Percentiles rank a stretch among this genome's conserved stretches.
Evolutionary conservation across 345 rosid species (phyloP).

Genomic region (Euphorbia peplus): DNA sequence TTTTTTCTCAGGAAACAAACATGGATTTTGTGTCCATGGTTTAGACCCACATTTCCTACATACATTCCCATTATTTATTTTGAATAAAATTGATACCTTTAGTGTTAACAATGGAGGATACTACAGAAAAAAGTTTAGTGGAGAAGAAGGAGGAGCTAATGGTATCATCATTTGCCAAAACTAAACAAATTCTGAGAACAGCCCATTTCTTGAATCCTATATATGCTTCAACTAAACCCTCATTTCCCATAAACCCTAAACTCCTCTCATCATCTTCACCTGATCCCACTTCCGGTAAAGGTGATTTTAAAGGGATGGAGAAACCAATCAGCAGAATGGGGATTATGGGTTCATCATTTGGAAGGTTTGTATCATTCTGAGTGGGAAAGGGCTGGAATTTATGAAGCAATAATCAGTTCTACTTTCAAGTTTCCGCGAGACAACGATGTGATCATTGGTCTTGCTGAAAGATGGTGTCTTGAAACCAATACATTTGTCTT

Average conservation of each 20-base stretch:
- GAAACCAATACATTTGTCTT: constrained; percentile 25
- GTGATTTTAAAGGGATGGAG: constrained; percentile 3
- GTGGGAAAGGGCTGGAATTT: constrained; percentile 19
- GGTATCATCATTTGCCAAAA: background rate
- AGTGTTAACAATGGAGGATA: constrained; percentile 13
- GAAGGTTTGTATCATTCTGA: background rate
- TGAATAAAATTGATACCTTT: no score
- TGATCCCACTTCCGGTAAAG: background rate
- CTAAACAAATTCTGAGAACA: constrained; percentile 1
- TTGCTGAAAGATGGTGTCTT: constrained; percentile 24
- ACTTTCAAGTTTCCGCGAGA: background rate
- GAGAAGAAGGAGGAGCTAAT: constrained; percentile 9
- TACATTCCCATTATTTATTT: background rate
- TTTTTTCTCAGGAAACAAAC: no score
- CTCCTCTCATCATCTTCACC: background rate
- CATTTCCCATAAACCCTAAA: background rate
- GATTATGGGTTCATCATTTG: constrained; percentile 15
- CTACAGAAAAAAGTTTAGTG: background rate
- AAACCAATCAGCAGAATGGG: background rate
- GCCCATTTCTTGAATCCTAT: constrained; percentile 17
- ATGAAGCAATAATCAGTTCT: constrained; percentile 18
- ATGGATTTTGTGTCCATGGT: no score
- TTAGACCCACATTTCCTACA: no score
- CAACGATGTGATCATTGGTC: constrained; percentile 9
- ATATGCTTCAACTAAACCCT: background rate